These are phyloP conservation scores for Macadamia integrifolia DNA, from an alignment of 164 flowering plant genomes.

Conservation along the genomic window DNA sequence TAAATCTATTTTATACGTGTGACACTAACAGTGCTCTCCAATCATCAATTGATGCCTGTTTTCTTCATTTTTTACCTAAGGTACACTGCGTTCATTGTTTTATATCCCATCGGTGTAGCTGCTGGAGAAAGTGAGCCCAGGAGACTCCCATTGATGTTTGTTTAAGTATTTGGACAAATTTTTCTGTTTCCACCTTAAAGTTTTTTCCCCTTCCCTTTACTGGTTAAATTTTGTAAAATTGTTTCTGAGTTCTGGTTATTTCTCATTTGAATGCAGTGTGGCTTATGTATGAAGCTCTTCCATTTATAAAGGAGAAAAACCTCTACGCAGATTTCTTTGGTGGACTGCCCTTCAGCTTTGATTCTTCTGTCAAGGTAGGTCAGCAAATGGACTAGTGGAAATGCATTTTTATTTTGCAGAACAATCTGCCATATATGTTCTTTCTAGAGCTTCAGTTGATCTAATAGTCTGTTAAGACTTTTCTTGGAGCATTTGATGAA, in stretches of 20 bases:
- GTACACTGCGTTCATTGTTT: conserved; percentile 77
- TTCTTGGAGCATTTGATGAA: no score
- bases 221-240: not conserved
- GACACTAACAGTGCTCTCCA: not conserved
- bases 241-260: not conserved
- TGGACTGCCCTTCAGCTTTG: conserved; percentile 55
- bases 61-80: conserved; percentile 27
- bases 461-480: no score
- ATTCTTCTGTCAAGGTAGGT: conserved; percentile 60
- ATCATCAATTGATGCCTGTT: not conserved
- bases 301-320: conserved; percentile 52
- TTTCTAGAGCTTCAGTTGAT: no score
- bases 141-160: not conserved
- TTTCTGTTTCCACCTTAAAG: not conserved
- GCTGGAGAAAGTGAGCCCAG: conserved; percentile 77
- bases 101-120: conserved; percentile 70
- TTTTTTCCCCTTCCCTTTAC: not conserved
- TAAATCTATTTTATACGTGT: not conserved
- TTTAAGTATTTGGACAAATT: not conserved
- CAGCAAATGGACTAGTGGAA: not conserved
- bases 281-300: conserved; percentile 86
- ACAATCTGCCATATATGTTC: no score
- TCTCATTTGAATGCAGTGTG: conserved; percentile 46
- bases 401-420: no score
- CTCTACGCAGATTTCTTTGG: conserved; percentile 52